phyloP scores from a whole-genome alignment of 768 basidiomycete genomes.

The Tubosaeta sp. region DNA sequence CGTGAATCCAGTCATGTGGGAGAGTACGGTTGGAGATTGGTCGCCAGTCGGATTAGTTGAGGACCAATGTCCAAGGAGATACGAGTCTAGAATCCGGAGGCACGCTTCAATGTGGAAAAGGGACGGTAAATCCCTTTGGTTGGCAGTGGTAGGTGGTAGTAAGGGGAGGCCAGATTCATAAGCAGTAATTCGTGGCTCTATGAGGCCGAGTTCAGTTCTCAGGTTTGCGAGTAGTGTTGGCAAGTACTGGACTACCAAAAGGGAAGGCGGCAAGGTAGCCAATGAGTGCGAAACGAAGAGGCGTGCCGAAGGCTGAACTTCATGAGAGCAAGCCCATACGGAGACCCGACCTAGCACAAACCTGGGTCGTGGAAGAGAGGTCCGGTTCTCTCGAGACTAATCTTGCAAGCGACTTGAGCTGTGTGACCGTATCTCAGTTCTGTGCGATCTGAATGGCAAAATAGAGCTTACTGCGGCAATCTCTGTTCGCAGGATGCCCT shows the following conservation, averaged over 20 bases:
- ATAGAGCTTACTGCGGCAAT: constrained; percentile 43
- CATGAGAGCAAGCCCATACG: constrained; percentile 4
- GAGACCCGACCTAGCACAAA: constrained; percentile 4
- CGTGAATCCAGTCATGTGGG: constrained; percentile 30
- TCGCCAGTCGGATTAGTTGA: constrained; percentile 13
- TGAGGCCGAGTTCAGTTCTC: constrained; percentile 35
- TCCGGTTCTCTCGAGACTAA: constrained; percentile 34
- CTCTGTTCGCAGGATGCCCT: constrained; percentile 57
- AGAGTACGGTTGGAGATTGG: constrained; percentile 3
- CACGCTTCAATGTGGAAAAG: constrained; percentile 50
- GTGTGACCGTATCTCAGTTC: constrained; percentile 8
- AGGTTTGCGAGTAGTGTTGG: constrained; percentile 31
- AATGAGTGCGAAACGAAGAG: constrained; percentile 52
- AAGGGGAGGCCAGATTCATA: constrained; percentile 40
- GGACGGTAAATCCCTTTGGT: constrained; percentile 28
- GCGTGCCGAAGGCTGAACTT: constrained; percentile 46
- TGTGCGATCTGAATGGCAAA: background rate
- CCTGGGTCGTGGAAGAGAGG: constrained; percentile 20
- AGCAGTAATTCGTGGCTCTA: constrained; percentile 36
- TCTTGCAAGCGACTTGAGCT: constrained; percentile 36
- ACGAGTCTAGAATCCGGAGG: constrained; percentile 58
- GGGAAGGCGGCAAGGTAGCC: constrained; percentile 42
- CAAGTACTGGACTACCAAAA: constrained; percentile 33
- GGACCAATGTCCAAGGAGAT: constrained; percentile 57
- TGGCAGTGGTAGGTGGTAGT: constrained; percentile 24